Base-by-base conservation (phyloP, 2,329 filamentous ascomycete genomes). In the Alternaria brassicicola region DNA sequence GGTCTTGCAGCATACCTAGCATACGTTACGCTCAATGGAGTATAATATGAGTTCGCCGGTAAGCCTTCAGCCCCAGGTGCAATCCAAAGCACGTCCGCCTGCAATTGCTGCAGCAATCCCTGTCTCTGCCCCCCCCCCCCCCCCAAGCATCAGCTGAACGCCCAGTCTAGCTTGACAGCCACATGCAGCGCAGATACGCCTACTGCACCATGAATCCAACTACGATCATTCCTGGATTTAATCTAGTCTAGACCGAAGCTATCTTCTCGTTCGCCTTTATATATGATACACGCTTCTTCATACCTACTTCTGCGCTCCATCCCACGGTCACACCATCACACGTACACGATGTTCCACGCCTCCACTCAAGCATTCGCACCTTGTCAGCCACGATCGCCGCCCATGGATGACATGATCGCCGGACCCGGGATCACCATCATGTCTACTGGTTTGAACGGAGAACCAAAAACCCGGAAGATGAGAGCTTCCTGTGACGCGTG, bases 401-500 rank as follows among this genome's bases (percentile, higher is more conserved):
- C 67, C 33, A 67, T 67, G 52, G 64, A 70, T 54, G 65, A 57
- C 41, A 72, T 72, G 67, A 60, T 64, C 15, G 45, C 62, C 26
- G 30, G 67, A 26, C 65, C 67, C 17, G 52, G 64, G 21, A 69
- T 48, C 53, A 62, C 63, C 30, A 54, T 68, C 46, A 53, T 68
- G 45, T 66, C 69, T 25, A 67, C 57, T 51, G 63, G 63, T 26
- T 62, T 67, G 3, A 64, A 66, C 12, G 66, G 65, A 25, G 67
- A 70, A 42, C 61, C 62, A 41, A 77, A 75, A 63, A 70, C 72
- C 52, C 71, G 74, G 36, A 77, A 77, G 63, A 72, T 77, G 61
- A 67, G 74, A 60, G 74, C 74, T 60, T 77, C 74, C 26, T 77
- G 74, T 38, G 74, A 77, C 61, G 74, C 74, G 30, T 77, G 74